Percentiles rank a stretch among this genome's conserved stretches.
Conservation (phyloP, 495 filamentous ascomycete species). For the Aeminium ludgeri region DNA sequence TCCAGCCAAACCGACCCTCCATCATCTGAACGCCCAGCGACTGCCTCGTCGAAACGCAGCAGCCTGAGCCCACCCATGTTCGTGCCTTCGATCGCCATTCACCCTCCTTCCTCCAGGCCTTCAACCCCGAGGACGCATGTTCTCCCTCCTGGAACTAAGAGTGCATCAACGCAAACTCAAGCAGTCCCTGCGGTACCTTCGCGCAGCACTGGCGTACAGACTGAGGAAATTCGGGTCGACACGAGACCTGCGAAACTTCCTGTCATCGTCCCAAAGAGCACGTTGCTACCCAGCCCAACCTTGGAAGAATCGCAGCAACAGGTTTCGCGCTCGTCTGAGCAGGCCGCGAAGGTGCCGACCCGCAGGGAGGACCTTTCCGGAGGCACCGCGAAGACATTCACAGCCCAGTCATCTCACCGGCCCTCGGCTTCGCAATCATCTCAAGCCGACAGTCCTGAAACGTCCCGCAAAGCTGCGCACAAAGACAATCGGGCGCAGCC, state of each 20-base stretch:
- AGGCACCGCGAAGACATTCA: slow-evolving; percentile 10
- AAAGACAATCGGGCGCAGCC: slow-evolving; percentile 9
- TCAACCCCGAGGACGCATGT: slow-evolving; percentile 42
- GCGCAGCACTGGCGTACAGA: slow-evolving; percentile 53
- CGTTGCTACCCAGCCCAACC: slow-evolving; percentile 39
- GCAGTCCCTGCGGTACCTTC: slow-evolving; percentile 24
- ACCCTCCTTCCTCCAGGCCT: slow-evolving; percentile 48
- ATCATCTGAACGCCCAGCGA: slow-evolving; percentile 9
- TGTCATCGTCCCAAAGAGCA: slow-evolving; percentile 49
- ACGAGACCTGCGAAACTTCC: slow-evolving; percentile 55
- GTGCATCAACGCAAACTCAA: slow-evolving; percentile 40
- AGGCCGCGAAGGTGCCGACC: too few species aligned
- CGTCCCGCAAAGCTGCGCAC: background rate
- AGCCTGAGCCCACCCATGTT: slow-evolving; percentile 25
- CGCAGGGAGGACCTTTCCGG: too few species aligned
- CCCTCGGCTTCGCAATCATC: slow-evolving; percentile 8
- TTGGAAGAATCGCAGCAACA: too few species aligned
- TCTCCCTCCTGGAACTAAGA: slow-evolving; percentile 49
- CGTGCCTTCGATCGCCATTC: slow-evolving; percentile 48
- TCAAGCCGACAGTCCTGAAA: slow-evolving; percentile 7
- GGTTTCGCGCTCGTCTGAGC: too few species aligned
- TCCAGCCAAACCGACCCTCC: slow-evolving; percentile 62
- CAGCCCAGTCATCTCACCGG: background rate
- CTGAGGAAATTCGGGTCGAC: slow-evolving; percentile 71
- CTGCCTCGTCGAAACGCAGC: slow-evolving; percentile 5